Conservation (phyloP, 2,329 filamentous ascomycete genomes). For the Biscogniauxia mediterranea region DNA sequence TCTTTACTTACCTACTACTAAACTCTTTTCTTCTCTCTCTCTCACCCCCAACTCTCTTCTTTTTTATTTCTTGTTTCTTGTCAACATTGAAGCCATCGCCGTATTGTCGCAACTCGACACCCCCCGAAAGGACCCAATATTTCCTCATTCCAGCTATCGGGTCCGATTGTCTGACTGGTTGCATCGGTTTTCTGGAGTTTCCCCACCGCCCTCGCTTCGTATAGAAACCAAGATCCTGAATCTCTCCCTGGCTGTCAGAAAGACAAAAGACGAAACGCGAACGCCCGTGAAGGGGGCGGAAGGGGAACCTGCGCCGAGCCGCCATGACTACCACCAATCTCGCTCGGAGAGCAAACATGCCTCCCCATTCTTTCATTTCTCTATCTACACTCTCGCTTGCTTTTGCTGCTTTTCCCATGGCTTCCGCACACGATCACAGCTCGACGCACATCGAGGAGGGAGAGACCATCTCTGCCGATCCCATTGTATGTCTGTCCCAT, state of each 20-base stretch:
- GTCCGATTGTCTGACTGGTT: neutral
- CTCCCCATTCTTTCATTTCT: constrained; percentile 13
- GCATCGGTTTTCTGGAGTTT: neutral
- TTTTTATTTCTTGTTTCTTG: too few species aligned
- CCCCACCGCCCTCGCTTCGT: neutral
- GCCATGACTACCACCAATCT: constrained; percentile 16
- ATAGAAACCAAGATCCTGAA: neutral
- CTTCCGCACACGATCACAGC: constrained; percentile 47
- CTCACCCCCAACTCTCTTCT: too few species aligned
- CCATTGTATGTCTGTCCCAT: constrained; percentile 56
- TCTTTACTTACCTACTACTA: too few species aligned
- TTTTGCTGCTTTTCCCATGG: constrained; percentile 27
- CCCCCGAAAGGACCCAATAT: neutral
- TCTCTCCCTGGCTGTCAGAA: neutral
- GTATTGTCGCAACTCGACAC: neutral
- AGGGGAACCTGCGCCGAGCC: constrained; percentile 9
- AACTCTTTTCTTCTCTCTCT: too few species aligned
- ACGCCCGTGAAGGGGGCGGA: neutral
- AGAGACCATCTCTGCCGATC: constrained; percentile 66
- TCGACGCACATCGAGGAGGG: constrained; percentile 64
- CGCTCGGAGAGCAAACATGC: constrained; percentile 12
- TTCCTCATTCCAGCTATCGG: neutral
- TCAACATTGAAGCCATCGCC: too few species aligned
- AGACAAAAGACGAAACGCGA: neutral
- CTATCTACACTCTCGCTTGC: constrained; percentile 19